Base-by-base conservation (phyloP, 179 eudicot genomes). In the Camellia oleifera region DNA sequence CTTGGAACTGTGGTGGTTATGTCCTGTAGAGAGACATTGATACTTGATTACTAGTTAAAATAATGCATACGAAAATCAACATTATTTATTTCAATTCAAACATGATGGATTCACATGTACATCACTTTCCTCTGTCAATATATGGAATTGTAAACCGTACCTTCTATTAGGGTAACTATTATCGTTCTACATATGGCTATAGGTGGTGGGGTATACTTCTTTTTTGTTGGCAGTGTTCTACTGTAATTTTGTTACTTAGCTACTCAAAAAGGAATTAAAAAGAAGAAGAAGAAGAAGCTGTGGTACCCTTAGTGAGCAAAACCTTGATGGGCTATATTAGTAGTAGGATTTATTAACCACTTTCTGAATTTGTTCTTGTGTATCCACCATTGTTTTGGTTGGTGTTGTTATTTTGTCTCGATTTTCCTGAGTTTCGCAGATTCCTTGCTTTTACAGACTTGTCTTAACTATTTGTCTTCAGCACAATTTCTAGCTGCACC, bases 1-100 rank as follows among this genome's bases (percentile, higher is more conserved):
- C 18, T 53, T 72, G 75, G 45, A 72, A 70, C 15, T 48, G 60
- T 56, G 60, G 60, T 56, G 60, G 60, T 56, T 70, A 18, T 46
- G 52, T n/a, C 14, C 7, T 1, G n/a, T 17, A 3, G 13, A n/a
- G 15, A 70, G 48, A 70, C 48, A 45, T 13, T 42, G 26, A 17
- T 46, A 48, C 17, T 48, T 70, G 5, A 48, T 70, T 7, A 48
- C 74, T 5, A 70, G 74, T 70, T 70, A 70, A 32, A 48, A 53
- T 70, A 48, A n/a, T 70, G 32, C 57, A 46, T 10, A 70, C 4
- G 14, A 48, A 70, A 48, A 70, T 48, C 57, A 50, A n/a, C 58
- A 46, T 70, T 48, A n/a, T 15, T 2, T 50, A 48, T 46, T 48
- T 70, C 76, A 53, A 53, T 48, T 70, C 76, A 53, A 53, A 54